Conservation (phyloP, 805 yeast species). For the Komagataella kurtzmanii region DNA sequence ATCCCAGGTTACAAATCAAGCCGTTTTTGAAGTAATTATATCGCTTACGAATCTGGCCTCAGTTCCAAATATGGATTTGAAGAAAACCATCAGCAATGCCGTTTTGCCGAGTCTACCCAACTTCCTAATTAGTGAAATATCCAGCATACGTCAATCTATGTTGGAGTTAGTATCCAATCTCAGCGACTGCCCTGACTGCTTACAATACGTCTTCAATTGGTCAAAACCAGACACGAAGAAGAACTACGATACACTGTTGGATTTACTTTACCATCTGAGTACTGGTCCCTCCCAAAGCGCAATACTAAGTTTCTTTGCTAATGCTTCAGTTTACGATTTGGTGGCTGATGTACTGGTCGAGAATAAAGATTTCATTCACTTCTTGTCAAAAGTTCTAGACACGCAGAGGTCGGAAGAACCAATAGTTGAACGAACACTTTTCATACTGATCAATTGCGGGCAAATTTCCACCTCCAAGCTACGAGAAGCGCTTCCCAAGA, state of each 20-base stretch:
- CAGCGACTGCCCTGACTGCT: conserved; percentile 19
- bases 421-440: conserved; percentile 11
- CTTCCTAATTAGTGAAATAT: not conserved
- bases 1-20: conserved; percentile 19
- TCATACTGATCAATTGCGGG: conserved; percentile 8
- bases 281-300: conserved; percentile 26
- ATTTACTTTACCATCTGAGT: conserved; percentile 19
- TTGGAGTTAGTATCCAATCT: conserved; percentile 38
- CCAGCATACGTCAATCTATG: conserved; percentile 10
- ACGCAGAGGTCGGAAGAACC: conserved; percentile 9
- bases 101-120: not conserved
- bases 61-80: conserved; percentile 17
- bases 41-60: conserved; percentile 41
- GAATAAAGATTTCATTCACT: conserved; percentile 10
- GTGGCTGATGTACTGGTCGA: conserved; percentile 8
- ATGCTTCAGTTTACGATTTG: conserved; percentile 13
- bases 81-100: conserved; percentile 5
- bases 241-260: conserved; percentile 27
- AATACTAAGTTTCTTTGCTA: conserved; percentile 17
- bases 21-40: conserved; percentile 29
- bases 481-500: not conserved
- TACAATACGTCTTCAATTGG: conserved; percentile 50
- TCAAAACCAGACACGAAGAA: conserved; percentile 13
- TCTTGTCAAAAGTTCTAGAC: conserved; percentile 6
- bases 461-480: not conserved